A percentile compares a stretch with the other conserved stretches of the same genome.
These are phyloP conservation scores for Moesziomyces antarcticus DNA, from an alignment of 1,284 basidiomycete species.

Conservation along the genomic window DNA sequence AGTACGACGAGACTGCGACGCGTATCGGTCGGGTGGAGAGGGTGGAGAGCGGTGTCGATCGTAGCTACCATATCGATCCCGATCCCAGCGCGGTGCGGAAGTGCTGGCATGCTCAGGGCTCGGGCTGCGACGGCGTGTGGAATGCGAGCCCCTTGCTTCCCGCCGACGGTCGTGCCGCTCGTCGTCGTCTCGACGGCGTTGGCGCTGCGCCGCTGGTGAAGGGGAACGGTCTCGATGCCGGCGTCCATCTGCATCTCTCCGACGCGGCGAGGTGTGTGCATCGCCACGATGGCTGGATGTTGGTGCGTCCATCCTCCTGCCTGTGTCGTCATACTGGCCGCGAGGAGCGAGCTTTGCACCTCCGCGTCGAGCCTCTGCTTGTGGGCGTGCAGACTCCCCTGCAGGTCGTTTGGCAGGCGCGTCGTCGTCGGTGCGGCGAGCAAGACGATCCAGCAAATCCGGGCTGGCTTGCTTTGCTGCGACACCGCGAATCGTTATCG, in stretches of 20 bases:
- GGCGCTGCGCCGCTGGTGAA: conserved; percentile 11
- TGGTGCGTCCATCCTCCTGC: conserved; percentile 24
- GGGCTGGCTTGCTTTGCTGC: conserved; percentile 22
- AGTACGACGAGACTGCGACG: not conserved
- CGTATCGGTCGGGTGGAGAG: conserved; percentile 5
- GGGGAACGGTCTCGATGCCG: conserved; percentile 16
- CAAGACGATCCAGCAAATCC: conserved; percentile 34
- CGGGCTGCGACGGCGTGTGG: conserved; percentile 10
- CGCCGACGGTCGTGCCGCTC: conserved; percentile 5
- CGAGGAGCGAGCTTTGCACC: conserved; percentile 29
- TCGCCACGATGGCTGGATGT: conserved; percentile 10
- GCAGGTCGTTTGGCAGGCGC: conserved; percentile 16
- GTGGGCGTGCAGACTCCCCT: not conserved
- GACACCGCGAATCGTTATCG: conserved; percentile 33
- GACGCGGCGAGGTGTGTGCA: conserved; percentile 22
- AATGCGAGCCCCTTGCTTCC: conserved; percentile 5
- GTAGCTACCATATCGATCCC: conserved; percentile 12
- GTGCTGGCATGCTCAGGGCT: conserved; percentile 14
- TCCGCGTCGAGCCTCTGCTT: conserved; percentile 2
- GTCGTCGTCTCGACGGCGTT: conserved; percentile 8
- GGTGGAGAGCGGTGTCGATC: conserved; percentile 21
- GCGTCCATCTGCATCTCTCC: conserved; percentile 8
- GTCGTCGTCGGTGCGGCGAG: conserved; percentile 16
- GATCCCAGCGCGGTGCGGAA: conserved; percentile 3
- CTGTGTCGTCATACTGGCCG: conserved; percentile 34